phyloP scores from a whole-genome alignment of 2,329 filamentous ascomycete genomes.

The Penicillium sp. region DNA sequence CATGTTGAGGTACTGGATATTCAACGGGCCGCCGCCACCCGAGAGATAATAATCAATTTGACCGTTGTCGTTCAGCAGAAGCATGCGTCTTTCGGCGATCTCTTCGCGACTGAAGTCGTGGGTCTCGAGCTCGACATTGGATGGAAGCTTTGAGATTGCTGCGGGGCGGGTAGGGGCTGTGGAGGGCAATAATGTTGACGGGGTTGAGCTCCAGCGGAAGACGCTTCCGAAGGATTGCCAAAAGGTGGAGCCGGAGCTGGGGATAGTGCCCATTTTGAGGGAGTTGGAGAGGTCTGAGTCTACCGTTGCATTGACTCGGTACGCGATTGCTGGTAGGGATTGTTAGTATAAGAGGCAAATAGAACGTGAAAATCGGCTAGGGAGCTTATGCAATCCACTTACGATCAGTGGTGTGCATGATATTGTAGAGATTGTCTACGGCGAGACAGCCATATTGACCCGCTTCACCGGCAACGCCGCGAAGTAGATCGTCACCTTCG shows the following conservation, averaged over 20 bases:
- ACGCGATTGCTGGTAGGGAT: conserved; percentile 67
- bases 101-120: conserved; percentile 94
- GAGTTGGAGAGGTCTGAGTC: conserved; percentile 76
- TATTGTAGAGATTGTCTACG: conserved; percentile 95
- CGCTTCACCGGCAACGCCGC: conserved; percentile 70
- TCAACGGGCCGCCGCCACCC: conserved; percentile 80
- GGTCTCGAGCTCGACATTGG: conserved; percentile 86
- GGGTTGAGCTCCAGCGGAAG: conserved; percentile 56
- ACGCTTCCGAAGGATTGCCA: conserved; percentile 64
- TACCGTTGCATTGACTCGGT: conserved; percentile 85
- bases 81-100: conserved; percentile 83
- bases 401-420: conserved; percentile 71
- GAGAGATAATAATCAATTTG: conserved; percentile 89
- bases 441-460: conserved; percentile 87
- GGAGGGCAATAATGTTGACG: conserved; percentile 57
- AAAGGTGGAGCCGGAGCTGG: conserved; percentile 66
- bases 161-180: conserved; percentile 63
- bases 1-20: conserved; percentile 98
- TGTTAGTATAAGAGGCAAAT: conserved; percentile 50
- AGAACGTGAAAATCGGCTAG: neutral
- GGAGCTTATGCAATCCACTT: conserved; percentile 17
- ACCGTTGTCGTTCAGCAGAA: conserved; percentile 89
- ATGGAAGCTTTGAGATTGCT: conserved; percentile 59
- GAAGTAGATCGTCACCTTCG: conserved; percentile 60
- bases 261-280: conserved; percentile 76